Conservation (phyloP, 257 asterid genomes). For the Salvia splendens region DNA sequence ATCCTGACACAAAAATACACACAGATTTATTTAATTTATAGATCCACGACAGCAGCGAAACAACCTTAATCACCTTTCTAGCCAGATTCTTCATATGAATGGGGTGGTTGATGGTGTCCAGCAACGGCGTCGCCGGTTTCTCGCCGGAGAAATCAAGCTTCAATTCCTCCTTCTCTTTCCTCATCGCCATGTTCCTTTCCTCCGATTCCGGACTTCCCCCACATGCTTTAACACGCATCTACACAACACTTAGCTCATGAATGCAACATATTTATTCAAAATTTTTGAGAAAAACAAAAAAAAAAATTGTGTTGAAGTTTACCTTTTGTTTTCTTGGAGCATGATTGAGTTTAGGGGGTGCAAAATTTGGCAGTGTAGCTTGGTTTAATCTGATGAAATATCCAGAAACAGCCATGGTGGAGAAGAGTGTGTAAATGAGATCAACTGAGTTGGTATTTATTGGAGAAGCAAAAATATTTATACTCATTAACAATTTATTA, state of each 20-base stretch:
- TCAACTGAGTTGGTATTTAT: not conserved
- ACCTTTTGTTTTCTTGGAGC: conserved; percentile 3
- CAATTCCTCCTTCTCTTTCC: not conserved
- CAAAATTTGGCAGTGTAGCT: not conserved
- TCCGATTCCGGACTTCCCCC: not conserved
- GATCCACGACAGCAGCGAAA: too few species aligned
- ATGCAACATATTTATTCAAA: not conserved
- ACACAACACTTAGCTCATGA: not conserved
- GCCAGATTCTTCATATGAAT: conserved; percentile 21
- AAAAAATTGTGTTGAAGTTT: not conserved
- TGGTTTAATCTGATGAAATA: not conserved
- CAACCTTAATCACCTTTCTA: not conserved
- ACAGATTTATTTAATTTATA: too few species aligned
- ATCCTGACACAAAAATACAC: not conserved
- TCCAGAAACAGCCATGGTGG: conserved; percentile 10
- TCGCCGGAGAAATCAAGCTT: conserved; percentile 8
- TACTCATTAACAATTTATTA: not conserved
- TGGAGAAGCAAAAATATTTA: not conserved
- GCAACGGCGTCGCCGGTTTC: conserved; percentile 27
- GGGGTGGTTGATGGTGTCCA: conserved; percentile 25
- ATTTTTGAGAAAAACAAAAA: too few species aligned
- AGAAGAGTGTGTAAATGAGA: not conserved
- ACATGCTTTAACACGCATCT: conserved; percentile 12
- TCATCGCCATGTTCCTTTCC: not conserved
- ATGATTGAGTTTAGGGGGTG: not conserved